Evolutionary conservation across 345 rosid species (phyloP).

Genomic region (Eucalyptus tenuipes): DNA sequence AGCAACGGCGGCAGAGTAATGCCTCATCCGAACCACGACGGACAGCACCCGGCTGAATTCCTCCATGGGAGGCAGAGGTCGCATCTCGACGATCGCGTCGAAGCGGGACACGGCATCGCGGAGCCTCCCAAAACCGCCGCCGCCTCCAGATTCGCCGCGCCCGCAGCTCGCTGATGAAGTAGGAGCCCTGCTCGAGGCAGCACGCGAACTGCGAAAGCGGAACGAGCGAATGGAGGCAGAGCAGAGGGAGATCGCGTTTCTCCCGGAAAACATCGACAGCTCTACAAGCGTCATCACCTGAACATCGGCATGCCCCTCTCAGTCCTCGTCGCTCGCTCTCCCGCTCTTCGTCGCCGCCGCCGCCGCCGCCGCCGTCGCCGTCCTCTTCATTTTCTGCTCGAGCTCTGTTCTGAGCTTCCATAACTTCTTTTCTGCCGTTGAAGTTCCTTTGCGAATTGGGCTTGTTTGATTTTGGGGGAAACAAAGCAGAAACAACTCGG

Average conservation of each 20-base stretch:
- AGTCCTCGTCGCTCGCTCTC: not conserved
- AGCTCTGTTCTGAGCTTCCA: not conserved
- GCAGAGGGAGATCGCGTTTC: not conserved
- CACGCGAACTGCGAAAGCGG: not conserved
- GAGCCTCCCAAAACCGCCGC: not conserved
- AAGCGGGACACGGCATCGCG: not conserved
- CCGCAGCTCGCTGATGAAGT: not conserved
- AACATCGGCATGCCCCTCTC: not conserved
- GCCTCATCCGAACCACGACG: not conserved
- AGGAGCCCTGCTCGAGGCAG: not conserved
- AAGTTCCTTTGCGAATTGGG: not conserved
- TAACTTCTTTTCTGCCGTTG: not conserved
- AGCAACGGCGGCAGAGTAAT: not conserved
- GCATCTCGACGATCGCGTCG: not conserved
- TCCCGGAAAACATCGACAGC: not conserved
- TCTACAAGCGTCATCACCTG: not conserved
- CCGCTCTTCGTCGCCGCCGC: not conserved
- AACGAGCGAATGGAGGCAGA: not conserved
- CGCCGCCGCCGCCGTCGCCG: not conserved
- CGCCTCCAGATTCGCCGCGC: not conserved
- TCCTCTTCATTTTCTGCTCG: not conserved
- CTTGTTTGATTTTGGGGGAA: not conserved
- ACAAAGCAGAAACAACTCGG: not conserved
- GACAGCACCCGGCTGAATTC: not conserved
- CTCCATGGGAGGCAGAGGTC: not conserved